Percentiles rank a stretch among this genome's conserved stretches.
Evolutionary conservation across 495 filamentous ascomycete species (phyloP).

Genomic region (Hyaloscypha finlandica): DNA sequence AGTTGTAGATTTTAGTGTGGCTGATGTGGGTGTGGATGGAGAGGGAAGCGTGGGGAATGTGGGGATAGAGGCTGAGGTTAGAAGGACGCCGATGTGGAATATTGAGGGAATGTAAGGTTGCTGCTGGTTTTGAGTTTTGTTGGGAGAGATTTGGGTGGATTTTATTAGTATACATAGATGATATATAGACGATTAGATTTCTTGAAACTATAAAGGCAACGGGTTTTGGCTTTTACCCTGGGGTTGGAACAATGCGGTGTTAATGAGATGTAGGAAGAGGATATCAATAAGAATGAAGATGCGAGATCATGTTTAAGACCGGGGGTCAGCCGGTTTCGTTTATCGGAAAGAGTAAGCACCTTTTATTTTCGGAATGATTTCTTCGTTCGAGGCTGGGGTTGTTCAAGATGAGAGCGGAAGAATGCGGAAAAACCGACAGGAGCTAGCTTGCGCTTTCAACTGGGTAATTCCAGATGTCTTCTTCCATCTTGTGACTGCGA

Average conservation of each 20-base stretch:
- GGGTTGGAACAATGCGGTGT: not conserved
- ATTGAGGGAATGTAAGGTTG: not conserved
- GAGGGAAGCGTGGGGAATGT: not conserved
- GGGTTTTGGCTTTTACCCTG: too few species aligned
- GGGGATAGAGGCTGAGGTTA: not conserved
- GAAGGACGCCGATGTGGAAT: not conserved
- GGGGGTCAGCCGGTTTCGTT: too few species aligned
- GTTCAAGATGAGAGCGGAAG: too few species aligned
- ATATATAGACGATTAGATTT: slow-evolving; percentile 33
- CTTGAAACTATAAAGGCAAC: slow-evolving; percentile 36
- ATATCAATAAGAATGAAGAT: slow-evolving; percentile 37
- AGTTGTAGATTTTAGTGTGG: slow-evolving; percentile 6
- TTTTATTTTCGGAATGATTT: too few species aligned
- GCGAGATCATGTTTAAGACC: too few species aligned
- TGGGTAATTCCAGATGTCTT: slow-evolving; percentile 52
- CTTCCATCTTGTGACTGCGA: slow-evolving; percentile 4
- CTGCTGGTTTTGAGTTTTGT: too few species aligned
- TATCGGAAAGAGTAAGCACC: too few species aligned
- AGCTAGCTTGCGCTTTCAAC: slow-evolving; percentile 37
- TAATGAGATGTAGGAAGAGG: slow-evolving; percentile 25
- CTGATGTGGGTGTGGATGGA: not conserved
- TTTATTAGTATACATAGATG: too few species aligned
- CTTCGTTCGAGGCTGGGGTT: too few species aligned
- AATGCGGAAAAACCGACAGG: too few species aligned
- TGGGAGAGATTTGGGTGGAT: too few species aligned